Base-by-base conservation (phyloP, 805 yeast species). In the Ogataea methylovora region DNA sequence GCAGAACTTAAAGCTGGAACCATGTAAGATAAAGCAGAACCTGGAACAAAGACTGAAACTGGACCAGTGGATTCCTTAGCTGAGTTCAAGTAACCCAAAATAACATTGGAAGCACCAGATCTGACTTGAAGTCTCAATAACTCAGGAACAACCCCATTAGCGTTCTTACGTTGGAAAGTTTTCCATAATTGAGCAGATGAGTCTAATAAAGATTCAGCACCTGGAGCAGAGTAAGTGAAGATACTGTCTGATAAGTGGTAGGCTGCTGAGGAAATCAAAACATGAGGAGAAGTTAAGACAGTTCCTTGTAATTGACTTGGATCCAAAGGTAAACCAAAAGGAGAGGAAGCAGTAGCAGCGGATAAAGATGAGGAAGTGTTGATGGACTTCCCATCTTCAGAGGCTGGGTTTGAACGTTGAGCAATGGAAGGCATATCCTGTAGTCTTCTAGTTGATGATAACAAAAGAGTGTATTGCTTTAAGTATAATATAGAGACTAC, bases 101-200 rank as follows among this genome's bases (percentile, higher is more conserved):
- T 69, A 19, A 84, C 73, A 41, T 76, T 70, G 30, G 90, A 84
- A 22, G 95, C 92, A 48, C 96, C 97, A 2, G 81, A 65, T 54
- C 95, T 76, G 37, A 84, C 73, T 51, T 87, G 86, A 37, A 80
- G 57, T 42, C 71, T 62, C 51, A 75, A 65, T 45, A 80, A 58
- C 35, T 65, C 65, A 19, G 94, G 92, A 35, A 78, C 73, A n/a
- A 55, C 58, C 17, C 77, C 78, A 30, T 57, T 51, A 11, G 73
- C 63, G 51, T 81, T 80, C 26, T 54, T 50, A 48, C 73, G 69
- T 49, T 64, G 65, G 32, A 65, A 56, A 30, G 62, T 55, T 29
- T 67, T 52, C 95, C 95, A 86, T 33, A 69, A 56, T 41, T 64
- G 65, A 41, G 81, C 52, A 31, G 74, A 67, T n/a, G 65, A 54